phyloP scores from a whole-genome alignment of 495 filamentous ascomycete genomes.

The Penicillium angulare region DNA sequence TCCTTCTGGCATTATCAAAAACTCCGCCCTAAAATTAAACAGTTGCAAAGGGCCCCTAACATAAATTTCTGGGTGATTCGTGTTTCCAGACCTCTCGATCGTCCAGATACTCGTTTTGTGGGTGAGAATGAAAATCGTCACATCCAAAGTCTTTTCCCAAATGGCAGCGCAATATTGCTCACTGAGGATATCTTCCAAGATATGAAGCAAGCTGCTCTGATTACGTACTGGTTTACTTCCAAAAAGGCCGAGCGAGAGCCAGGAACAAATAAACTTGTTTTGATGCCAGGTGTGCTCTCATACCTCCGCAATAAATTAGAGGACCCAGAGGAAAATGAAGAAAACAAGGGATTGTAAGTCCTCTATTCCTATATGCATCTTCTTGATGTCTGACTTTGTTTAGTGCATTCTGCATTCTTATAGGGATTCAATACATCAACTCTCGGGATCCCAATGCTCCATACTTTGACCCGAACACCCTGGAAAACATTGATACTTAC shows the following conservation, averaged over 20 bases:
- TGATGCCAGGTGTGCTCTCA: slow-evolving; percentile 39
- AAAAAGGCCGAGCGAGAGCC: slow-evolving; percentile 10
- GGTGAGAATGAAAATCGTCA: slow-evolving; percentile 19
- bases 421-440: too few species aligned
- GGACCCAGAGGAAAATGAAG: slow-evolving; percentile 6
- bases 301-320: slow-evolving; percentile 31
- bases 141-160: slow-evolving; percentile 54
- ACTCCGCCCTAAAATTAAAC: slow-evolving; percentile 25
- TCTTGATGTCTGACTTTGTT: too few species aligned
- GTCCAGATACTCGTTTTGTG: slow-evolving; percentile 5
- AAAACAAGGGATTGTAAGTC: slow-evolving; percentile 23
- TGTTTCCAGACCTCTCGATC: slow-evolving; percentile 24
- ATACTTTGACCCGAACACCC: slow-evolving; percentile 10
- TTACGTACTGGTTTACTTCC: slow-evolving; percentile 60
- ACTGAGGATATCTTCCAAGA: slow-evolving; percentile 62
- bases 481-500: neutral
- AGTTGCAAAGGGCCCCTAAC: slow-evolving; percentile 12
- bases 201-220: slow-evolving; percentile 44
- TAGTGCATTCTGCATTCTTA: too few species aligned
- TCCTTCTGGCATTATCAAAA: slow-evolving; percentile 27
- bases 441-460: neutral
- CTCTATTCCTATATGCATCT: too few species aligned
- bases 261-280: slow-evolving; percentile 39
- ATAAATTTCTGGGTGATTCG: slow-evolving; percentile 41
- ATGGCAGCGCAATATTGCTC: slow-evolving; percentile 56